Evolutionary conservation across 2,329 filamentous ascomycete genomes (phyloP).

Genomic region (Penicillium aurantiogriseum): DNA sequence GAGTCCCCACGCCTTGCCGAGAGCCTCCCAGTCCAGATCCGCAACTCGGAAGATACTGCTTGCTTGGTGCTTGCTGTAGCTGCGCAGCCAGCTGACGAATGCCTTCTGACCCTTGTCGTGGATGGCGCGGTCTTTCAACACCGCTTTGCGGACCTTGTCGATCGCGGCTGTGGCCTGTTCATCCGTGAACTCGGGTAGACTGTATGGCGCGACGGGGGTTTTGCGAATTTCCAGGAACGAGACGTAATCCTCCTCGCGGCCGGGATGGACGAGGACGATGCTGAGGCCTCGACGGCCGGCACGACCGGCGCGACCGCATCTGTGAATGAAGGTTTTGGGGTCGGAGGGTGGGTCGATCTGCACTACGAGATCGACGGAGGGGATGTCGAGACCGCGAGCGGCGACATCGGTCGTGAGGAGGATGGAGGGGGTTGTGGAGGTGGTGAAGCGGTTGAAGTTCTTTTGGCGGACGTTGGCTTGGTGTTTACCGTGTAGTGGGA

Average conservation of each 20-base stretch:
- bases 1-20: constrained; percentile 81
- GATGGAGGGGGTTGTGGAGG: constrained; percentile 71
- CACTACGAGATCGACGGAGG: constrained; percentile 84
- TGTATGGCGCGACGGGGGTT: constrained; percentile 71
- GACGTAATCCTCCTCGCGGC: constrained; percentile 85
- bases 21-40: constrained; percentile 81
- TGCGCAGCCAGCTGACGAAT: constrained; percentile 90
- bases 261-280: constrained; percentile 79
- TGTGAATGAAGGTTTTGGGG: constrained; percentile 75
- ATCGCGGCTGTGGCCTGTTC: constrained; percentile 60
- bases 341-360: constrained; percentile 85
- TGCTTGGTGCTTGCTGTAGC: constrained; percentile 87
- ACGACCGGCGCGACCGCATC: constrained; percentile 62
- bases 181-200: constrained; percentile 56
- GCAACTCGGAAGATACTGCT: constrained; percentile 82
- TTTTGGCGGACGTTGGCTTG: constrained; percentile 81
- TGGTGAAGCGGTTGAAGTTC: constrained; percentile 79
- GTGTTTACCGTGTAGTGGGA: constrained; percentile 90
- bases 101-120: constrained; percentile 87
- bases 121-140: constrained; percentile 61
- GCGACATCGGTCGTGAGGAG: constrained; percentile 92
- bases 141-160: constrained; percentile 58
- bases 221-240: constrained; percentile 82
- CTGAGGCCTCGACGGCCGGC: constrained; percentile 73
- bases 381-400: constrained; percentile 86